A percentile compares a stretch with the other conserved stretches of the same genome.
Evolutionary conservation across 495 filamentous ascomycete species (phyloP).

Genomic region (Wilcoxina mikolae): DNA sequence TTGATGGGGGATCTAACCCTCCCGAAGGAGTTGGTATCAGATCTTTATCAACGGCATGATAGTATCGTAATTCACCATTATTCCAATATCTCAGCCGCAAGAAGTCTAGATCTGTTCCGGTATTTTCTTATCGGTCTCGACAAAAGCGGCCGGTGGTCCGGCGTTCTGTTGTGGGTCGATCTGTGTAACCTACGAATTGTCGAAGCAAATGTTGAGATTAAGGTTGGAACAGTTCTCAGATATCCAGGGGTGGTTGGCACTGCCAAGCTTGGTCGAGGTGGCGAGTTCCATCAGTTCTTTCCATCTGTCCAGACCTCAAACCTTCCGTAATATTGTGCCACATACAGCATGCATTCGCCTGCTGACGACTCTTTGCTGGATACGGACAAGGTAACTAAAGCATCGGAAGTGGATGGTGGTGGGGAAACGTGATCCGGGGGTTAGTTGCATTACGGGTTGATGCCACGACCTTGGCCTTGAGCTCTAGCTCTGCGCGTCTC

Average conservation of each 20-base stretch:
- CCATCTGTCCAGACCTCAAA: background rate
- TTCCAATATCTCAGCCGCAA: background rate
- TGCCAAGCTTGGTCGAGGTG: background rate
- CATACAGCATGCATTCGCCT: background rate
- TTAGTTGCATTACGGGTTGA: background rate
- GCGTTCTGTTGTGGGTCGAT: background rate
- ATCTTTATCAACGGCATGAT: background rate
- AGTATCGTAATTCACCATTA: background rate
- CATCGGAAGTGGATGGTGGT: background rate
- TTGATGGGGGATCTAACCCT: too few species aligned
- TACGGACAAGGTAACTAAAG: background rate
- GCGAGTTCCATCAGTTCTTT: too few species aligned
- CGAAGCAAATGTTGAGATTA: background rate
- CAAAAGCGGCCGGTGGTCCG: background rate
- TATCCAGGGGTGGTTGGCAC: background rate
- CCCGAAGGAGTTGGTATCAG: too few species aligned
- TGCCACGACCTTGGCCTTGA: background rate
- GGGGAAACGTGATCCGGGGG: background rate
- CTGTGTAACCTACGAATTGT: background rate
- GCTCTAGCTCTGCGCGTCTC: too few species aligned
- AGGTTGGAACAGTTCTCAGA: background rate
- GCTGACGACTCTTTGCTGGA: background rate
- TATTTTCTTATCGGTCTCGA: background rate
- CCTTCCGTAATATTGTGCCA: background rate
- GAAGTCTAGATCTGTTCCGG: background rate